These are phyloP conservation scores for Triticum aestivum DNA, from an alignment of 176 grass and related monocot species.

Conservation along the genomic window IWGSC_CS_RefSeq_v2.1 NC_057801.1:61252196-61252695, in stretches of 20 bases:
- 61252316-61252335: too few relatives aligned
- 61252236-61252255: slow-evolving; percentile 96
- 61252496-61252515: slow-evolving; percentile 97
- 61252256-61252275: slow-evolving; percentile 69
- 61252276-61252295: slow-evolving; percentile 92
- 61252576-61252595: neutral
- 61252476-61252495: slow-evolving; percentile 99
- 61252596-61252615: neutral
- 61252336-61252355: too few relatives aligned
- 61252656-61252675: slow-evolving; percentile 98
- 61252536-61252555: slow-evolving; percentile 82
- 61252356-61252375: too few relatives aligned
- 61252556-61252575: slow-evolving; percentile 4
- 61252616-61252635: neutral
- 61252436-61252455: slow-evolving; percentile 1
- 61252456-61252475: slow-evolving; percentile 92
- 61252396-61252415: neutral
- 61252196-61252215: slow-evolving; percentile 98
- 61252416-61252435: neutral
- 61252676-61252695: slow-evolving; percentile 99
- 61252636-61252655: slow-evolving; percentile 59
- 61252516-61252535: slow-evolving; percentile 99
- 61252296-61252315: slow-evolving; percentile 23
- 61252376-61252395: neutral
- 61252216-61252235: slow-evolving; percentile 92